Percentiles rank a stretch among this genome's conserved stretches.
Conservation (phyloP, 2,329 filamentous ascomycete species). For the Pseudogymnoascus sp. region DNA sequence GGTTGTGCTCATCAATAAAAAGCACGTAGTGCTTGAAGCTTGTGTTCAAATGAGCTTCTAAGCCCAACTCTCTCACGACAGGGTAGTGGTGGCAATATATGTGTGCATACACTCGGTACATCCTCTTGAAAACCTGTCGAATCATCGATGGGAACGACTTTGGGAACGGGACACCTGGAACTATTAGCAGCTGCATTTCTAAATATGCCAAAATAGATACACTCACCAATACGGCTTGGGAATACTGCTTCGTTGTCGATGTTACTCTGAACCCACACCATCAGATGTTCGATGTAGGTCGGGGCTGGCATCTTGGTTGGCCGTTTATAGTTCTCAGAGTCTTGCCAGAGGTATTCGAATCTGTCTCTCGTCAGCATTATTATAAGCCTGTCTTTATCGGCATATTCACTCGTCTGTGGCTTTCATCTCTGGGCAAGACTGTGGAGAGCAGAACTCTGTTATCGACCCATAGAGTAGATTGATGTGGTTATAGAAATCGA, state of each 20-base stretch:
- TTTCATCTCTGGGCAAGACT: constrained; percentile 98
- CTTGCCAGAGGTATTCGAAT: constrained; percentile 99
- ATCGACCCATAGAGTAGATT: constrained; percentile 98
- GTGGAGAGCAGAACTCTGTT: constrained; percentile 96
- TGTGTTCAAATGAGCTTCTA: constrained; percentile 96
- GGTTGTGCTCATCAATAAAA: constrained; percentile 92
- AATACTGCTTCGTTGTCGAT: constrained; percentile 95
- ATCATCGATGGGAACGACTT: constrained; percentile 84
- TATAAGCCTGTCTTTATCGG: not conserved
- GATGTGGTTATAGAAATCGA: constrained; percentile 99
- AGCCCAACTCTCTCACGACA: constrained; percentile 85
- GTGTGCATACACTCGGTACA: constrained; percentile 97
- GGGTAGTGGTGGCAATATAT: constrained; percentile 99
- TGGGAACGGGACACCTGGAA: constrained; percentile 79
- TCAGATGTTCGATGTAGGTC: constrained; percentile 95
- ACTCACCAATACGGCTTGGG: constrained; percentile 78
- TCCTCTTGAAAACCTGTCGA: constrained; percentile 95
- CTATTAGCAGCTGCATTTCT: constrained; percentile 37
- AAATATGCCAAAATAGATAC: constrained; percentile 4
- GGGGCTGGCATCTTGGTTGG: constrained; percentile 98
- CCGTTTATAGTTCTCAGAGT: constrained; percentile 85
- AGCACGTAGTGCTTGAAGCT: constrained; percentile 99
- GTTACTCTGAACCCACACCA: constrained; percentile 92
- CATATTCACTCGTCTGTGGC: constrained; percentile 85
- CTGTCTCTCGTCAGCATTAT: constrained; percentile 36